These are phyloP conservation scores for Podaxis sp. DNA, from an alignment of 768 basidiomycete genomes.

Conservation along the genomic window DNA sequence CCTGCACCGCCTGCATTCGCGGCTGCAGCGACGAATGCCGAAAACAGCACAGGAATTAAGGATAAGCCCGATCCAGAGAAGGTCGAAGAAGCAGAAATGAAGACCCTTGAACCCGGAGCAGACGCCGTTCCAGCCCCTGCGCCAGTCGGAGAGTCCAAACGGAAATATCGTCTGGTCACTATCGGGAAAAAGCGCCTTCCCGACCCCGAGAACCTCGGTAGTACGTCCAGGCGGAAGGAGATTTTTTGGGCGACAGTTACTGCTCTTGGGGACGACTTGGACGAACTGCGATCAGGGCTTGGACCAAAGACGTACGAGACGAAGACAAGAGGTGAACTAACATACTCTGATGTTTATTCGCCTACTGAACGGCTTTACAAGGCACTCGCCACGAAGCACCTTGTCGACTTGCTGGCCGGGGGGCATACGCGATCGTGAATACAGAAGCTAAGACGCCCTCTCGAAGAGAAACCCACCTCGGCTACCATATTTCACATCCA, in stretches of 20 bases:
- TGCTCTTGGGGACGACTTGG: constrained; percentile 50
- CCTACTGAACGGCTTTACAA: constrained; percentile 17
- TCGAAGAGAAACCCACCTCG: constrained; percentile 50
- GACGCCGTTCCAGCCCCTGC: constrained; percentile 48
- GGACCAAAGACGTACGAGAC: constrained; percentile 57
- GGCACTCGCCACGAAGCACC: constrained; percentile 52
- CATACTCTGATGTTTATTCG: background rate
- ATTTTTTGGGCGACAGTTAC: constrained; percentile 53
- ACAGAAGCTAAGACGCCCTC: constrained; percentile 42
- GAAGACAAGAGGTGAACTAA: constrained; percentile 50
- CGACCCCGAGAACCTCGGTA: constrained; percentile 33
- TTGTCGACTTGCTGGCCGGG: constrained; percentile 52
- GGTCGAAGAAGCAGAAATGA: constrained; percentile 36
- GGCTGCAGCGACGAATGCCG: constrained; percentile 11
- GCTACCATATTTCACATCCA: constrained; percentile 58
- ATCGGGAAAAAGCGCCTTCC: constrained; percentile 62
- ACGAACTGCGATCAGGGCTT: constrained; percentile 43
- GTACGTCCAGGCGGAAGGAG: constrained; percentile 35
- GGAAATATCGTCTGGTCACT: constrained; percentile 48
- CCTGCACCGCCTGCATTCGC: constrained; percentile 50
- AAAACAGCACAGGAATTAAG: constrained; percentile 4
- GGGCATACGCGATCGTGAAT: constrained; percentile 60
- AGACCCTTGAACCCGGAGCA: constrained; percentile 39
- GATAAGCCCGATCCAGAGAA: constrained; percentile 21
- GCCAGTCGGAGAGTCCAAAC: constrained; percentile 29